Evolutionary conservation across 2,329 filamentous ascomycete genomes (phyloP), one percentile per base, ranked within the genome.

Genomic region (Cryphonectria radicalis): DNA sequence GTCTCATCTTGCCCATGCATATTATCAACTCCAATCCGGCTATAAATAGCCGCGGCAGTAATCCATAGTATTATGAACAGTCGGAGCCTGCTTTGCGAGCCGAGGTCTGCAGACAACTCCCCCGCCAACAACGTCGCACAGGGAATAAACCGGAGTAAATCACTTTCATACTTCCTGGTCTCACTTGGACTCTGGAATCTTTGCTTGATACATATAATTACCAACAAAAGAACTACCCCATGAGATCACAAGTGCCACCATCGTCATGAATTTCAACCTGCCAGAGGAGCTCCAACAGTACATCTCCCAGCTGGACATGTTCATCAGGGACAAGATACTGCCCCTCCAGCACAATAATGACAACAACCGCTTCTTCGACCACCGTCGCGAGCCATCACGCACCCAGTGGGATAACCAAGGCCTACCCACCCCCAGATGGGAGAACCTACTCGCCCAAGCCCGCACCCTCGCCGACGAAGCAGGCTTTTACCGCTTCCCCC

Each of bases 341-440:
- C 88, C 87, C 0, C 80, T 90, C 0, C 87, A 91, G 77, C 79
- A 85, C 73, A 79, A 80, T 35, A 79, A 87, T 75, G 87, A 90
- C 77, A 91, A 91, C 76, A 82, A 88, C 69, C 85, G 88, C 71
- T 91, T 91, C 84, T 91, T 91, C 79, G 88, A 91, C 78, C 86
- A 91, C 78, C 85, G 89, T 25, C 86, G 89, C 73, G 89, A 91
- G 75, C 84, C 90, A 75, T 81, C 87, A 8, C 86, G 89, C 46
- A 91, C 89, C 1, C 84, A 91, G 76, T 91, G 88, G 87, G 84
- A 86, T 68, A 84, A 85, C 57, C 80, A 82, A 70, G 88, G 89
- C 3, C 81, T 90, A 2, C 89, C 89, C 0, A 83, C 83, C 7
- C 78, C 82, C 62, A 88, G 90, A 75, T 91, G 88, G 89, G 88